These are phyloP conservation scores for Hanseniaspora guilliermondii DNA, from an alignment of 805 yeast genomes.

Conservation along the genomic window DNA sequence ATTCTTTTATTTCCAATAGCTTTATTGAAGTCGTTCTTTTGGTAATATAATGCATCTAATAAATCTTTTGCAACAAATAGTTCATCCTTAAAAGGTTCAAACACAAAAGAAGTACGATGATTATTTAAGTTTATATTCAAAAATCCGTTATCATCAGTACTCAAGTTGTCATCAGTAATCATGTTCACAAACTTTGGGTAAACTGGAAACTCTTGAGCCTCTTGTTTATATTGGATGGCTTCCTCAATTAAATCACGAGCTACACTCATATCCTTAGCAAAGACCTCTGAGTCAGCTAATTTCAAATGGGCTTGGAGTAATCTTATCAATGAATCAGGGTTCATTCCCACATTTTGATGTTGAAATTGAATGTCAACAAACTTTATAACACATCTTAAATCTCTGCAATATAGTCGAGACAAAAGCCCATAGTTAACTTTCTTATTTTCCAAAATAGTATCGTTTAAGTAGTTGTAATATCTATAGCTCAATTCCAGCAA, in stretches of 20 bases:
- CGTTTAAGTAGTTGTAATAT: slow-evolving; percentile 42
- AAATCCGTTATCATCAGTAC: slow-evolving; percentile 24
- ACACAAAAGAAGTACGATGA: slow-evolving; percentile 36
- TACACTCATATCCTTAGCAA: slow-evolving; percentile 31
- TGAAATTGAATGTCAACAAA: slow-evolving; percentile 42
- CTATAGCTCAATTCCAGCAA: slow-evolving; percentile 55
- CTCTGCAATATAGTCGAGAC: slow-evolving; percentile 30
- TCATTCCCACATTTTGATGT: slow-evolving; percentile 1
- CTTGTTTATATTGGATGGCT: slow-evolving; percentile 14
- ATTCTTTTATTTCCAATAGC: slow-evolving; percentile 51
- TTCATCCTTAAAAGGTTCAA: slow-evolving; percentile 69
- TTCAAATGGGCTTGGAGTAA: slow-evolving; percentile 49
- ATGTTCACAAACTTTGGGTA: slow-evolving; percentile 20
- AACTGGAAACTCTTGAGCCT: background rate
- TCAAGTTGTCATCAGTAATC: slow-evolving; percentile 22
- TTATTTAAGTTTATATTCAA: slow-evolving; percentile 25
- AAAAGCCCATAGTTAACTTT: slow-evolving; percentile 1
- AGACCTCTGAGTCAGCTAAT: slow-evolving; percentile 55
- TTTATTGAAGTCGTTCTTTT: slow-evolving; percentile 51
- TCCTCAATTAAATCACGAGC: slow-evolving; percentile 26
- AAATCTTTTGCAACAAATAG: slow-evolving; percentile 66
- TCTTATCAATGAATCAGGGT: slow-evolving; percentile 40
- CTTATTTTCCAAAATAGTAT: slow-evolving; percentile 34
- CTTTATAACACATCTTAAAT: slow-evolving; percentile 55
- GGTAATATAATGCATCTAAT: slow-evolving; percentile 55